A percentile compares a stretch with the other conserved stretches of the same genome.
phyloP scores from a whole-genome alignment of 228 moss, liverwort and hornwort species.

The Sphagnum fallax region DNA sequence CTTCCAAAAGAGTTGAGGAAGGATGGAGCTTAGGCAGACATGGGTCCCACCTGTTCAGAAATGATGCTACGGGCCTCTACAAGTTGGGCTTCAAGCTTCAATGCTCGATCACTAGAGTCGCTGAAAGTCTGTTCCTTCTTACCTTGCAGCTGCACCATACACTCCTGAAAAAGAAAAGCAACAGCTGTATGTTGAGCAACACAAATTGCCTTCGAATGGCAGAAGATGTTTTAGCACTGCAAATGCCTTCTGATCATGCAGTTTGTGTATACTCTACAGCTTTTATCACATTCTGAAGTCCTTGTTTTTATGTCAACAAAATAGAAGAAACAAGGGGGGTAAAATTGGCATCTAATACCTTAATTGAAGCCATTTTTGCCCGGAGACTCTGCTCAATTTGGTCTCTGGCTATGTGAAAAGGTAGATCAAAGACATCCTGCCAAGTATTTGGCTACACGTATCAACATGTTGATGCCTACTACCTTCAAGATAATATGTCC shows the following conservation, averaged over 20 bases:
- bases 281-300: background rate
- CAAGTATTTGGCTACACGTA: background rate
- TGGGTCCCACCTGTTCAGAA: constrained; percentile 56
- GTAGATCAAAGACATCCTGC: constrained; percentile 95
- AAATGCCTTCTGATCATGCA: too few species aligned
- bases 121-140: constrained; percentile 37
- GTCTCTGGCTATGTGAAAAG: constrained; percentile 93
- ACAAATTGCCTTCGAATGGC: background rate
- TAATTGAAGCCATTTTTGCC: constrained; percentile 87
- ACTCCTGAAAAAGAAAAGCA: constrained; percentile 40
- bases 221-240: background rate
- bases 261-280: too few species aligned
- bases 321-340: background rate
- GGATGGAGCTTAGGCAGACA: background rate
- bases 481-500: too few species aligned
- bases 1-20: background rate
- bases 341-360: constrained; percentile 23
- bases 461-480: too few species aligned
- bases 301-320: background rate
- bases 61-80: constrained; percentile 73
- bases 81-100: constrained; percentile 83
- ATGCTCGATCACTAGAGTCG: constrained; percentile 66
- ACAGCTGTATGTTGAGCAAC: background rate
- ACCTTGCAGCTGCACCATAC: constrained; percentile 84
- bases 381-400: constrained; percentile 97